phyloP scores from a whole-genome alignment of 2,329 filamentous ascomycete species.

The Ophiostoma ips region DNA sequence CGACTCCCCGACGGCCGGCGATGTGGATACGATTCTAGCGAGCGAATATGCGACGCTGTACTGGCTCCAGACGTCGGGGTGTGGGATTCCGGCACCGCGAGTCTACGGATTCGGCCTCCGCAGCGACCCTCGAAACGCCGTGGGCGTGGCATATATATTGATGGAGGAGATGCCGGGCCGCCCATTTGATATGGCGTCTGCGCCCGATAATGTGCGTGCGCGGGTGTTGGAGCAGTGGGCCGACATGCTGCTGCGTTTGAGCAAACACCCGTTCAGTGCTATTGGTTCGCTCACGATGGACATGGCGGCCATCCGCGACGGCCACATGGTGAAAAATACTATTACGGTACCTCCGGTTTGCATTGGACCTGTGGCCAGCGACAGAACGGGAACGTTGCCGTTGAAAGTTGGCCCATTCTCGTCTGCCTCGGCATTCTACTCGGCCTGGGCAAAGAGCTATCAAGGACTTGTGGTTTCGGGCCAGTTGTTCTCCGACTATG shows the following conservation, averaged over 20 bases:
- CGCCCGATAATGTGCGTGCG: not conserved
- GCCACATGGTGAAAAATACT: not conserved
- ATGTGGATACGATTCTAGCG: not conserved
- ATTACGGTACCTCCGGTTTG: not conserved
- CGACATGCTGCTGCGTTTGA: not conserved
- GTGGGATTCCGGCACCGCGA: not conserved
- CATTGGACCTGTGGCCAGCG: not conserved
- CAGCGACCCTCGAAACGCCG: not conserved
- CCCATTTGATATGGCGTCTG: not conserved
- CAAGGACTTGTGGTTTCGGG: not conserved
- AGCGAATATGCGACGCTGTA: conserved; percentile 9
- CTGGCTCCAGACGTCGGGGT: not conserved
- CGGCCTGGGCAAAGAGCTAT: not conserved
- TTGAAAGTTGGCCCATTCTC: not conserved
- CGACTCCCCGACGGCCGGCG: not conserved
- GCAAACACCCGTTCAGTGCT: not conserved
- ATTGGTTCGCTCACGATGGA: not conserved
- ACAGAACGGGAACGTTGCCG: not conserved
- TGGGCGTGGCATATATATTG: conserved; percentile 8
- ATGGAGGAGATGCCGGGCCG: conserved; percentile 6
- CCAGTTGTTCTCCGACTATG: conserved; percentile 1
- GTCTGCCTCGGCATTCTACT: not conserved
- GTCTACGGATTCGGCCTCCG: conserved; percentile 1
- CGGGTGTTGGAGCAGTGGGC: conserved; percentile 1
- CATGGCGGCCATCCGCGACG: not conserved